These are phyloP conservation scores for Sicyos baderoa DNA, from an alignment of 306 rosid genomes.

Conservation along the genomic window DNA sequence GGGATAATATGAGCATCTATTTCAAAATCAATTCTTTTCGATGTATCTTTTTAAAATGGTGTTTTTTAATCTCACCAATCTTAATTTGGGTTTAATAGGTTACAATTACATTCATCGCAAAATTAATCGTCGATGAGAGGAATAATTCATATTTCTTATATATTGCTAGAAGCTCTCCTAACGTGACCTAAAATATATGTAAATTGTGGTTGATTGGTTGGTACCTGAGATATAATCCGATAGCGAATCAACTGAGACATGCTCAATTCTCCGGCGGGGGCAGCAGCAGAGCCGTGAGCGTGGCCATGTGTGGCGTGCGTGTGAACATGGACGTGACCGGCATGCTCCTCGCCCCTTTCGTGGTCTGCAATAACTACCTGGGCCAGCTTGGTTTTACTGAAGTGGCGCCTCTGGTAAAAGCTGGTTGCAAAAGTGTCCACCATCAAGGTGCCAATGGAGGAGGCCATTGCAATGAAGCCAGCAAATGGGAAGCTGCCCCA, in stretches of 20 bases:
- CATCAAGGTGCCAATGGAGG: slow-evolving; percentile 60
- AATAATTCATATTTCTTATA: too few species aligned
- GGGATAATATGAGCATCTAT: too few species aligned
- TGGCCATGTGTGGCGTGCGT: slow-evolving; percentile 94
- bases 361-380: slow-evolving; percentile 27
- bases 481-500: slow-evolving; percentile 55
- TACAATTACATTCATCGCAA: too few species aligned
- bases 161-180: too few species aligned
- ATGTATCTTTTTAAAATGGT: too few species aligned
- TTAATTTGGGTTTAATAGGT: too few species aligned
- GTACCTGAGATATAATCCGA: slow-evolving; percentile 74
- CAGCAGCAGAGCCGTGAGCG: slow-evolving; percentile 47
- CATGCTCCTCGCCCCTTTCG: slow-evolving; percentile 43
- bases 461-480: slow-evolving; percentile 54
- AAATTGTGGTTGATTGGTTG: too few species aligned
- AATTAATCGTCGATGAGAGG: too few species aligned
- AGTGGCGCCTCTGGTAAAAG: slow-evolving; percentile 46
- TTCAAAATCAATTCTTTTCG: too few species aligned
- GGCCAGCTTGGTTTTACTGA: slow-evolving; percentile 30
- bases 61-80: too few species aligned
- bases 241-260: slow-evolving; percentile 46
- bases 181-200: too few species aligned
- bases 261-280: slow-evolving; percentile 24
- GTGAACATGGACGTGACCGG: slow-evolving; percentile 79
- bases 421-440: slow-evolving; percentile 53